Percentiles rank a stretch among this genome's conserved stretches.
These are phyloP conservation scores for Tuber calosporum DNA, from an alignment of 495 filamentous ascomycete genomes.

Conservation along the genomic window DNA sequence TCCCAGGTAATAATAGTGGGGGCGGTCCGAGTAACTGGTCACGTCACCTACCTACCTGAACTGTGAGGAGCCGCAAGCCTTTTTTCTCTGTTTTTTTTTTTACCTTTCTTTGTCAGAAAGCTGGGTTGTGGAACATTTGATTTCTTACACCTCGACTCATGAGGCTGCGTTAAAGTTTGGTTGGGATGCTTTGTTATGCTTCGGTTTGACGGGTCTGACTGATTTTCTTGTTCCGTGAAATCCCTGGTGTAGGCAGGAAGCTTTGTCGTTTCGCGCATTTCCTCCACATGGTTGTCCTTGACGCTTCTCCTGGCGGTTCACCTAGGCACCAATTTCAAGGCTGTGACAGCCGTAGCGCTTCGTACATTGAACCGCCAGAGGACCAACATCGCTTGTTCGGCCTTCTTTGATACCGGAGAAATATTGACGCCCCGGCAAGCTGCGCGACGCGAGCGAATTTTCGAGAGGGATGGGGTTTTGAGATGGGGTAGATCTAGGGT, in stretches of 20 bases:
- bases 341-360: slow-evolving; percentile 77
- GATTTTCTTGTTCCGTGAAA: background rate
- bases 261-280: slow-evolving; percentile 67
- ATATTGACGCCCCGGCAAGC: slow-evolving; percentile 59
- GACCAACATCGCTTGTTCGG: slow-evolving; percentile 68
- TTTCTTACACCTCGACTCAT: slow-evolving; percentile 1
- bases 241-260: slow-evolving; percentile 56
- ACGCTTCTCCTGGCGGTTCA: slow-evolving; percentile 65
- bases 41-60: background rate
- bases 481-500: slow-evolving; percentile 50
- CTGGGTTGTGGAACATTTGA: background rate
- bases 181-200: slow-evolving; percentile 3
- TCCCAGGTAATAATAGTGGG: background rate
- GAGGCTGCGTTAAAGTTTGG: background rate
- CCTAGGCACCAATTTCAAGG: slow-evolving; percentile 73
- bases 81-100: slow-evolving; percentile 4
- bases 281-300: slow-evolving; percentile 68
- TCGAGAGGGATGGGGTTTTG: slow-evolving; percentile 58
- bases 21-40: slow-evolving; percentile 3
- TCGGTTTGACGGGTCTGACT: slow-evolving; percentile 1
- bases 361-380: slow-evolving; percentile 80
- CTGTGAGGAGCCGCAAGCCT: background rate
- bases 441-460: slow-evolving; percentile 61
- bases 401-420: slow-evolving; percentile 48
- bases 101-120: background rate